Percentiles rank a stretch among this genome's conserved stretches.
Conservation (phyloP, 2,329 filamentous ascomycete species). For the Fonsecaea pugnacius region DNA sequence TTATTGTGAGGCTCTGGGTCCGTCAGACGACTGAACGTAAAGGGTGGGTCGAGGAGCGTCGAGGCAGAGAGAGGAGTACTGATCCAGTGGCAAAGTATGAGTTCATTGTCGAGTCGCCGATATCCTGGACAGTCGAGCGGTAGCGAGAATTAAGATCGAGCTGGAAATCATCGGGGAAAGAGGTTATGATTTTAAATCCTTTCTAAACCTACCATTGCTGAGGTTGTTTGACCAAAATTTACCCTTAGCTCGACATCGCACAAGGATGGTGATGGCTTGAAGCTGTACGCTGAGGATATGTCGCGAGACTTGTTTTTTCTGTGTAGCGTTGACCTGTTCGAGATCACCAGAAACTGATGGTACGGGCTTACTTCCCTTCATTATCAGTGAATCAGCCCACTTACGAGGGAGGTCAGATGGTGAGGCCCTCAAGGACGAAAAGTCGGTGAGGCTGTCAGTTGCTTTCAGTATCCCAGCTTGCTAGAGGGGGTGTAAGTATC, state of each 20-base stretch:
- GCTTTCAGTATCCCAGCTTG: background rate
- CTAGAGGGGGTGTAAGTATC: background rate
- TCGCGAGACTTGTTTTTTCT: slow-evolving; percentile 21
- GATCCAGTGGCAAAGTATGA: background rate
- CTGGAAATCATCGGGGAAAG: slow-evolving; percentile 19
- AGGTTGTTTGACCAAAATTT: background rate
- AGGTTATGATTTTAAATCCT: slow-evolving; percentile 30
- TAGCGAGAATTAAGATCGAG: slow-evolving; percentile 10
- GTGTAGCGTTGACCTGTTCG: slow-evolving; percentile 25
- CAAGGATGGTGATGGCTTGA: slow-evolving; percentile 6
- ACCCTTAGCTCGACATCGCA: background rate
- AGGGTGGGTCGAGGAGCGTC: background rate
- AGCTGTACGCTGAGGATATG: slow-evolving; percentile 8
- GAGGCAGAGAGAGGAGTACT: background rate
- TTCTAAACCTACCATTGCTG: background rate
- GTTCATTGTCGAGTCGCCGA: background rate
- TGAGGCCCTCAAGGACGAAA: background rate
- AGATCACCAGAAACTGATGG: background rate
- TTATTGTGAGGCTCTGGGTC: background rate
- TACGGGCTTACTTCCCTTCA: background rate
- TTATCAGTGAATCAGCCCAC: background rate
- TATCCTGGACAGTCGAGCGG: slow-evolving; percentile 5
- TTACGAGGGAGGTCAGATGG: background rate
- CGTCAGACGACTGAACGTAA: background rate
- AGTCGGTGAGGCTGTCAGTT: slow-evolving; percentile 29